Evolutionary conservation across 1,139 yeast species (phyloP).

Genomic region (Geotrichum siamense): DNA sequence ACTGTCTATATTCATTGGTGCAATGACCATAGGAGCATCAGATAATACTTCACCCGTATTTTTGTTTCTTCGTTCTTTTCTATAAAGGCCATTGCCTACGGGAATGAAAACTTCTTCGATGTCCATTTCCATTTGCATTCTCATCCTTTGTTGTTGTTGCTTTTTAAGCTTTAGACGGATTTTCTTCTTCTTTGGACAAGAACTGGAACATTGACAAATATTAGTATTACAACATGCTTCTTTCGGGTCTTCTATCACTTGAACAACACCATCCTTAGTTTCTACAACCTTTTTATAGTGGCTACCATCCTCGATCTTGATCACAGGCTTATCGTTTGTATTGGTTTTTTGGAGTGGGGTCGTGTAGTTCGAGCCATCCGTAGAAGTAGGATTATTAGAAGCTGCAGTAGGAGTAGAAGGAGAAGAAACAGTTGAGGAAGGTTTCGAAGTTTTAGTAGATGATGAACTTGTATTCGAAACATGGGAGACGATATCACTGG

Average conservation of each 20-base stretch:
- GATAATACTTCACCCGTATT: conserved; percentile 14
- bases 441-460: background rate
- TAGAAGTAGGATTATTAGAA: background rate
- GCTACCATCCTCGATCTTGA: conserved; percentile 22
- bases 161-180: conserved; percentile 18
- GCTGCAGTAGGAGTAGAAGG: background rate
- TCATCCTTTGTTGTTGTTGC: conserved; percentile 12
- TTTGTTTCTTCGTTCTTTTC: conserved; percentile 20
- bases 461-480: background rate
- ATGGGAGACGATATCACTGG: conserved; percentile 3
- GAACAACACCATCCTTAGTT: conserved; percentile 24
- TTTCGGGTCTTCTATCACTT: conserved; percentile 18
- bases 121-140: conserved; percentile 7
- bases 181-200: conserved; percentile 13
- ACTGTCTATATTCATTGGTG: conserved; percentile 33
- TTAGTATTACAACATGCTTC: conserved; percentile 9
- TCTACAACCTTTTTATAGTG: conserved; percentile 26
- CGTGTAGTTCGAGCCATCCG: conserved; percentile 12
- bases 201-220: conserved; percentile 8
- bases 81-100: conserved; percentile 34
- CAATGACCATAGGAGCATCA: conserved; percentile 24
- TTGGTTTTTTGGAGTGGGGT: background rate
- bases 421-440: background rate
- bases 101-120: conserved; percentile 28
- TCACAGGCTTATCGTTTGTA: no score